These are phyloP conservation scores for Mycosphaerella sp. DNA, from an alignment of 2,329 filamentous ascomycete genomes.

Conservation along the genomic window DNA sequence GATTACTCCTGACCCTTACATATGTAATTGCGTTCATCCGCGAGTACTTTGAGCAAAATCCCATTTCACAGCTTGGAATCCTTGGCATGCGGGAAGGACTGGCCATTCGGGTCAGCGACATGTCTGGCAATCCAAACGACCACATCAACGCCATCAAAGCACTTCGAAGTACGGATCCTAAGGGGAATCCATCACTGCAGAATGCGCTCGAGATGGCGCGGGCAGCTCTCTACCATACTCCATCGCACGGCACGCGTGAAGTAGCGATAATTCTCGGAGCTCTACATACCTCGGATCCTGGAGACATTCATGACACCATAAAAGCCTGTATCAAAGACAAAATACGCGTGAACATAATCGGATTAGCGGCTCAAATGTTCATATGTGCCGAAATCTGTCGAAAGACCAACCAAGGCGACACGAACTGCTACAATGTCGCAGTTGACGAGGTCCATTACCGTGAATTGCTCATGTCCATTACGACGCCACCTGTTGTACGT, in stretches of 20 bases:
- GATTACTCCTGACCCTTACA: conserved; percentile 73
- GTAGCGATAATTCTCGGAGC: conserved; percentile 89
- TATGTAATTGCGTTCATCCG: conserved; percentile 83
- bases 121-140: conserved; percentile 84
- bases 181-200: conserved; percentile 59
- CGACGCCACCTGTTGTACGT: conserved; percentile 83
- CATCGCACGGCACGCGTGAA: conserved; percentile 87
- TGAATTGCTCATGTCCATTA: conserved; percentile 81
- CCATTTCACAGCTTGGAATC: conserved; percentile 90
- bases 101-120: conserved; percentile 76
- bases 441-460: conserved; percentile 82
- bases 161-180: conserved; percentile 40
- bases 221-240: conserved; percentile 85
- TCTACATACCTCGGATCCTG: conserved; percentile 81
- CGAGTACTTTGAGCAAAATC: conserved; percentile 98
- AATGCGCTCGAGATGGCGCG: conserved; percentile 95
- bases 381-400: conserved; percentile 85
- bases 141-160: conserved; percentile 73
- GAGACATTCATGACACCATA: conserved; percentile 91
- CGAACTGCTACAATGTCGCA: conserved; percentile 71
- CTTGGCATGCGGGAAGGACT: conserved; percentile 91
- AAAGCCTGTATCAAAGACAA: conserved; percentile 69
- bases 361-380: conserved; percentile 82
- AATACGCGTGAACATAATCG: conserved; percentile 83
- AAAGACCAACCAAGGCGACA: conserved; percentile 79